Evolutionary conservation across 805 yeast species (phyloP), one percentile per base, ranked within the genome.

Genomic region (Ogataea henricii): DNA sequence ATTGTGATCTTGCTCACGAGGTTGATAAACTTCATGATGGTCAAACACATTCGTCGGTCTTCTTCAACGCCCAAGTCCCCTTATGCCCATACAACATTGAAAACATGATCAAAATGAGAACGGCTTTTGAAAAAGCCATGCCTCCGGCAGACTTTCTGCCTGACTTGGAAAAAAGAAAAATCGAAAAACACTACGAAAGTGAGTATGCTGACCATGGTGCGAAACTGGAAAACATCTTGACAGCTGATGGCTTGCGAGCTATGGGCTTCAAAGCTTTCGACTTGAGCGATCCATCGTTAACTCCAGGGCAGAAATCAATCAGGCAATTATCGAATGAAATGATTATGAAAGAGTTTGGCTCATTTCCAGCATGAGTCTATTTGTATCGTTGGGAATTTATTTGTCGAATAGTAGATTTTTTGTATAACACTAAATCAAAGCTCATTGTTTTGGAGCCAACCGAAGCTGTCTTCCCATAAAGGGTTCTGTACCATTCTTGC

Each of bases 1-100:
- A 74, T 46, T 62, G 70, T 47, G 78, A 73, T 51, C 43, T 64
- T 21, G 62, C 67, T 13, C 78, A 74, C 50, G 69, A 70, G 23
- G 76, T 73, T 18, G 77, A 73, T 42, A 56, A 59, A 23, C 60
- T 53, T 5, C 76, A 70, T 48, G 46, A 43, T 12, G 77, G 77
- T 7, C 27, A 36, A 2, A 26, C 43, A 6, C 69, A 70, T 47
- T 70, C 78, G 3, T 59, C 69, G 13, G 78, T 72, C 4, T 49
- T 72, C 43, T 73, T 64, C 52, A 58, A 64, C 50, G 72, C 73
- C 3, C 66, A 66, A 5, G 61, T 60, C 16, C 77, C 78, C 0
- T 53, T 71, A 46, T 52, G 55, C 16, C 45, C 44, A 17, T 49
- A 52, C 38, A 52, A 52, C 17, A 38, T 52, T 23, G 49, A 49